Evolutionary conservation across 306 rosid genomes (phyloP), one percentile per base, ranked within the genome.

Genomic region (Sophora flavescens): DNA sequence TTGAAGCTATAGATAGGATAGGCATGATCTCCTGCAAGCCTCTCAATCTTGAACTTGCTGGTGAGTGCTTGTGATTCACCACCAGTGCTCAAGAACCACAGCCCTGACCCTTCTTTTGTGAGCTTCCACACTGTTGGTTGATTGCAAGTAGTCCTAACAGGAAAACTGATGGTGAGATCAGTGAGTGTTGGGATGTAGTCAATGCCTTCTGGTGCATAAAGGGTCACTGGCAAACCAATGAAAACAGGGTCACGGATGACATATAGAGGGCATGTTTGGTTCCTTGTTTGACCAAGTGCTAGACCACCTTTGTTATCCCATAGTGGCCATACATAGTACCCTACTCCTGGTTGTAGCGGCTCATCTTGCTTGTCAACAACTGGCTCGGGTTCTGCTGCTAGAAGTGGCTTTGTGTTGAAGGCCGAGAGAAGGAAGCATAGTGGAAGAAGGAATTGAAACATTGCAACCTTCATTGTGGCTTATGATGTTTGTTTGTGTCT

Each of bases 21-120:
- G 1, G 84, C 84, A 75, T 81, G 84, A 0, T 81, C 84, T 1
- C 84, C 84, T 41, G 9, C 53, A 17, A 81, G 77, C 66, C 81
- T 75, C 81, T 81, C 84, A 75, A 81, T 81, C 73, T 81, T 81
- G 61, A 81, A 81, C 45, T 75, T 81, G 13, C 77, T 81, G 0
- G 51, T 15, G 32, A 81, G 28, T 0, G 56, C 68, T 0, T 50
- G 6, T 60, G 80, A 26, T 0, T 33, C 56, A 7, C 84, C 84
- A 41, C 41, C 70, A 1, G 77, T 68, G 44, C 81, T 68, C 52
- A 81, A 35, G 16, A 81, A 81, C 84, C 84, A 81, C 3, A 81
- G 68, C 6, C 84, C 84, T 16, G 84, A 17, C 0, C 77, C 84
- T 2, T 4, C 81, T 8, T 81, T 81, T 3, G 3, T 8, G 2